Evolutionary conservation across 306 rosid genomes (phyloP), one percentile per base, ranked within the genome.

Genomic region (Dalbergia cultrata): DNA sequence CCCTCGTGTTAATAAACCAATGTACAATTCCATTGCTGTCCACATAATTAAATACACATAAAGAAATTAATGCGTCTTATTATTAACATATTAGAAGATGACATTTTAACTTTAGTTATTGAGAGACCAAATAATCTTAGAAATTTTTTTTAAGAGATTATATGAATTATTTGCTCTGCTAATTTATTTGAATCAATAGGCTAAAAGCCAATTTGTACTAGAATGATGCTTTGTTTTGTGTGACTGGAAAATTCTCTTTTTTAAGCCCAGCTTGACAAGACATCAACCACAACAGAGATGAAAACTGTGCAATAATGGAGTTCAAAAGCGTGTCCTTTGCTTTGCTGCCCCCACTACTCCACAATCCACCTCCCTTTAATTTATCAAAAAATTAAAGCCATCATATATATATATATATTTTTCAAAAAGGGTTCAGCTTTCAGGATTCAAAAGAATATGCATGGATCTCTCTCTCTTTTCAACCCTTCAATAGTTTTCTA

Each of bases 391-490:
- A 74, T 33, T 58, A 88, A 83, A 70, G 88, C 17, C 88, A 84
- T 79, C 87, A 70, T 75, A 26, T 26, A 26, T 26, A 26, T 26
- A 22, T 22, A 22, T 22, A 0, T 26, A 26, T 26, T 1, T 80
- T 78, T 86, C 57, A 13, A 56, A 78, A 85, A 85, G 85, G 59
- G 21, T 54, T 82, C 76, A 78, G 77, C 88, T 90, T 88, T 86
- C 80, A 81, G 76, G 82, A 69, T 85, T 83, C 87, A 85, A 87
- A 79, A 79, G 94, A 90, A 90, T 90, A 83, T 88, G 89, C 94
- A 88, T 80, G 85, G 84, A 83, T 80, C 80, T 78, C 79, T 62
- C 39, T 65, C n/a, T 37, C 7, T 57, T 54, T 52, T 67, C 74
- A 52, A 5, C 88, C 50, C 81, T 69, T 74, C 41, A 67, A 66